Conservation (phyloP, 768 basidiomycete genomes). For the Amanita rubescens region DNA sequence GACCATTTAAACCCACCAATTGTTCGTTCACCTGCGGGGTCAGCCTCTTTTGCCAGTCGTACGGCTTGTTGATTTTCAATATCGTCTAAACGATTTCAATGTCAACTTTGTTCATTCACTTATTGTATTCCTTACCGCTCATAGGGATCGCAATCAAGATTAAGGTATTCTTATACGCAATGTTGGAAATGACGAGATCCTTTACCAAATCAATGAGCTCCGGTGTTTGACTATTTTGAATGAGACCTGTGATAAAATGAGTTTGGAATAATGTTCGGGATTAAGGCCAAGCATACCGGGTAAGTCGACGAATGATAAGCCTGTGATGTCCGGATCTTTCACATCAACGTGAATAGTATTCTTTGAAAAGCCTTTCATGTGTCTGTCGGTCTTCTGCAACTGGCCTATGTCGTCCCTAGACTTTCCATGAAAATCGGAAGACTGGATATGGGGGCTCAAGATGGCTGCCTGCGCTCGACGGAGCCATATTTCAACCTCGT, state of each 20-base stretch:
- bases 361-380: slow-evolving; percentile 31
- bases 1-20: slow-evolving; percentile 39
- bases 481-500: slow-evolving; percentile 42
- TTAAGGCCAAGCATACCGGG: slow-evolving; percentile 30
- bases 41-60: slow-evolving; percentile 41
- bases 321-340: slow-evolving; percentile 35
- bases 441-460: slow-evolving; percentile 33
- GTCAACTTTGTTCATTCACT: background rate
- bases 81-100: slow-evolving; percentile 40
- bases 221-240: slow-evolving; percentile 40
- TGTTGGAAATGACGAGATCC: slow-evolving; percentile 39
- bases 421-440: slow-evolving; percentile 19
- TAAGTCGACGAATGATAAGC: slow-evolving; percentile 47
- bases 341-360: slow-evolving; percentile 44
- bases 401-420: slow-evolving; percentile 16
- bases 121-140: slow-evolving; percentile 33
- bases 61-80: slow-evolving; percentile 59
- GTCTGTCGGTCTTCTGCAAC: background rate
- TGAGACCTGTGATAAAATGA: slow-evolving; percentile 34
- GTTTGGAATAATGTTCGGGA: slow-evolving; percentile 10
- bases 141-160: slow-evolving; percentile 64
- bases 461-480: slow-evolving; percentile 56
- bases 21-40: slow-evolving; percentile 48
- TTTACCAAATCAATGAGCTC: slow-evolving; percentile 38
- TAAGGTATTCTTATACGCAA: slow-evolving; percentile 43